These are phyloP conservation scores for Penicillium sclerotiorum DNA, from an alignment of 2,329 filamentous ascomycete genomes.

Conservation along the genomic window DNA sequence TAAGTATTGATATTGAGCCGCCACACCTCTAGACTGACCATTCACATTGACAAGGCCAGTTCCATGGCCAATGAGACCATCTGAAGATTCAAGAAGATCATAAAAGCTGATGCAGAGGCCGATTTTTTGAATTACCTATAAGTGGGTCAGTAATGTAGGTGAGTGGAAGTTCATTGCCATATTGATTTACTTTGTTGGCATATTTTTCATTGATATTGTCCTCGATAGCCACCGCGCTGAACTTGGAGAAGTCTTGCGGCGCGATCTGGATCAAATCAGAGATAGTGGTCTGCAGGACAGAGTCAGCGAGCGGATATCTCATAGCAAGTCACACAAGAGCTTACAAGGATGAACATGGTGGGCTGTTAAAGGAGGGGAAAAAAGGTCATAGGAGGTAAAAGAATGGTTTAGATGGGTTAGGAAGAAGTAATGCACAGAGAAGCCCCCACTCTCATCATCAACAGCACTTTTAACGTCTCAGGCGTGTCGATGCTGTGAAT, in stretches of 20 bases:
- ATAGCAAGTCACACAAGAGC: conserved; percentile 21
- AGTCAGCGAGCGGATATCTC: conserved; percentile 24
- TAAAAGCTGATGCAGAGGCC: conserved; percentile 93
- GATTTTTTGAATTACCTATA: conserved; percentile 85
- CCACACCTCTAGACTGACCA: conserved; percentile 53
- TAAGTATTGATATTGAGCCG: neutral
- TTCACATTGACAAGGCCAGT: conserved; percentile 93
- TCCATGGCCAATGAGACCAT: conserved; percentile 91
- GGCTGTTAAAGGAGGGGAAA: no score
- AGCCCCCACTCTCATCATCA: neutral
- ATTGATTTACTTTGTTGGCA: conserved; percentile 72
- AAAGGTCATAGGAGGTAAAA: neutral
- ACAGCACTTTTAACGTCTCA: neutral
- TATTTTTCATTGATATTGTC: conserved; percentile 98
- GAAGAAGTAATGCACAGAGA: neutral
- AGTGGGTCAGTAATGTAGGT: neutral
- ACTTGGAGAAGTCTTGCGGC: conserved; percentile 83
- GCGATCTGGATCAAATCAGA: conserved; percentile 92
- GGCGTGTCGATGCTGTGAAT: neutral
- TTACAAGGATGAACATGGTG: conserved; percentile 55
- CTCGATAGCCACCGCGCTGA: conserved; percentile 80
- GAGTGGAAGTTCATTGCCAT: neutral
- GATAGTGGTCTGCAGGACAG: conserved; percentile 79
- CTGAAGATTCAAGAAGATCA: conserved; percentile 84
- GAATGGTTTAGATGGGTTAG: neutral